These are phyloP conservation scores for Ascochyta rabiei DNA, from an alignment of 2,329 filamentous ascomycete species.

Conservation along the genomic window DNA sequence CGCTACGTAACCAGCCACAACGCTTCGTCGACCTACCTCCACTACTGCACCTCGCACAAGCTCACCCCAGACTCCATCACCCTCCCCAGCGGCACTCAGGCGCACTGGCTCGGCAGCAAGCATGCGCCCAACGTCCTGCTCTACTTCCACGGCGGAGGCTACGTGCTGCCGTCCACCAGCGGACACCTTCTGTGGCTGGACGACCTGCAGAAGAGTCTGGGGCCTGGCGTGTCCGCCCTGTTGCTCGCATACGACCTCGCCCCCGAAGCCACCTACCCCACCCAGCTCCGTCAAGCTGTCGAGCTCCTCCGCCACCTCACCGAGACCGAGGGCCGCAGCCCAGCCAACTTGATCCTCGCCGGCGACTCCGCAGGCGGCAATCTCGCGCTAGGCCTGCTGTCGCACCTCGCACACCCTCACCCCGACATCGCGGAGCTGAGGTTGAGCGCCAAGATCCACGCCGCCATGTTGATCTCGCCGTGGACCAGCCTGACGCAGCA, in stretches of 20 bases:
- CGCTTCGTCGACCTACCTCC: conserved; percentile 40
- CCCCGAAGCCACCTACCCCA: conserved; percentile 54
- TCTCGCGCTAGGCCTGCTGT: conserved; percentile 53
- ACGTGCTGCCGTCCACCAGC: conserved; percentile 54
- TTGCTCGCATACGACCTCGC: conserved; percentile 66
- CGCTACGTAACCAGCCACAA: conserved; percentile 39
- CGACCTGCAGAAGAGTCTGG: conserved; percentile 53
- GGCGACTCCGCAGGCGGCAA: conserved; percentile 64
- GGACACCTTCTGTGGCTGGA: conserved; percentile 58
- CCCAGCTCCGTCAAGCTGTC: conserved; percentile 56
- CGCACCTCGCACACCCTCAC: conserved; percentile 63
- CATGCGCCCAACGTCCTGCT: conserved; percentile 50
- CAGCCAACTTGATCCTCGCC: conserved; percentile 53
- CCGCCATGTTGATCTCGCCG: conserved; percentile 61
- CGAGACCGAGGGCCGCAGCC: conserved; percentile 42
- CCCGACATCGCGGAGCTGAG: conserved; percentile 54
- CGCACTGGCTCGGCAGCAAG: conserved; percentile 55
- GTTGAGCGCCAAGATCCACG: conserved; percentile 54
- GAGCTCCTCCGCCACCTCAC: conserved; percentile 53
- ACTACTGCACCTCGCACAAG: conserved; percentile 42
- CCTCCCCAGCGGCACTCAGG: conserved; percentile 50
- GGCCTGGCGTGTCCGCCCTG: conserved; percentile 57
- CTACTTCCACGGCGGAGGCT: conserved; percentile 63
- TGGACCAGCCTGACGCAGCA: conserved; percentile 61
- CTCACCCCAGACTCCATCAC: conserved; percentile 49